These are phyloP conservation scores for Pogostemon cablin DNA, from an alignment of 257 asterid genomes.

Conservation along the genomic window DNA sequence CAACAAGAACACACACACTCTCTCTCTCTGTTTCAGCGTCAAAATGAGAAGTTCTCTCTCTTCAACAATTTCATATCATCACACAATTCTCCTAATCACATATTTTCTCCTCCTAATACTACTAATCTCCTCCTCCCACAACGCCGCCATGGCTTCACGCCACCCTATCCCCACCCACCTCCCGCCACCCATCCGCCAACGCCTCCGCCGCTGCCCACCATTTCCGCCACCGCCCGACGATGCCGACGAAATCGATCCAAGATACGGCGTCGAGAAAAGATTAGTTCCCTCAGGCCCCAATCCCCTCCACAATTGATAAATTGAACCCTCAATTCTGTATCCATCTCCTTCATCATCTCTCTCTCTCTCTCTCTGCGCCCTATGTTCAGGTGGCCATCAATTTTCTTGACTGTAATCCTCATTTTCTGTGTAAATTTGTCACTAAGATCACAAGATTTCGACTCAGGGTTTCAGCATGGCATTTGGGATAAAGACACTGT, in stretches of 20 bases:
- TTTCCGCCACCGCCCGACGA: constrained; percentile 37
- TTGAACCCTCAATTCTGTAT: background rate
- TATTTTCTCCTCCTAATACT: constrained; percentile 33
- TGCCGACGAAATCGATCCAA: constrained; percentile 65
- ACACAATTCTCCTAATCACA: constrained; percentile 12
- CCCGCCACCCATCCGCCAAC: constrained; percentile 48
- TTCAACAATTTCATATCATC: constrained; percentile 25
- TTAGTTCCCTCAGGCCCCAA: constrained; percentile 91
- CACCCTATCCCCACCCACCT: constrained; percentile 33
- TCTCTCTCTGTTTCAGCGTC: constrained; percentile 25
- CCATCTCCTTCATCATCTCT: background rate
- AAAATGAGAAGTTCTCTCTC: constrained; percentile 40
- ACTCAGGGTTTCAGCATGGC: constrained; percentile 35
- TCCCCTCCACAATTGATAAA: constrained; percentile 75
- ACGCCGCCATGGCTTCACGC: constrained; percentile 36
- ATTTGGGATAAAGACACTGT: constrained; percentile 30
- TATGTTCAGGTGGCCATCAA: constrained; percentile 4
- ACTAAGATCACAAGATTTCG: constrained; percentile 26
- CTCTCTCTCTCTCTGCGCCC: background rate
- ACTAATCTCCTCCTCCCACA: constrained; percentile 23
- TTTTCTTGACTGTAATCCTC: constrained; percentile 17
- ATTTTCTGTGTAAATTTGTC: constrained; percentile 11
- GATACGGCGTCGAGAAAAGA: constrained; percentile 78
- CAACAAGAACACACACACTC: constrained; percentile 7
- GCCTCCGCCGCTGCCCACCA: constrained; percentile 63